These are phyloP conservation scores for Miscanthus lutarioriparius DNA, from an alignment of 176 grass and related monocot genomes.

Conservation along the genomic window DNA sequence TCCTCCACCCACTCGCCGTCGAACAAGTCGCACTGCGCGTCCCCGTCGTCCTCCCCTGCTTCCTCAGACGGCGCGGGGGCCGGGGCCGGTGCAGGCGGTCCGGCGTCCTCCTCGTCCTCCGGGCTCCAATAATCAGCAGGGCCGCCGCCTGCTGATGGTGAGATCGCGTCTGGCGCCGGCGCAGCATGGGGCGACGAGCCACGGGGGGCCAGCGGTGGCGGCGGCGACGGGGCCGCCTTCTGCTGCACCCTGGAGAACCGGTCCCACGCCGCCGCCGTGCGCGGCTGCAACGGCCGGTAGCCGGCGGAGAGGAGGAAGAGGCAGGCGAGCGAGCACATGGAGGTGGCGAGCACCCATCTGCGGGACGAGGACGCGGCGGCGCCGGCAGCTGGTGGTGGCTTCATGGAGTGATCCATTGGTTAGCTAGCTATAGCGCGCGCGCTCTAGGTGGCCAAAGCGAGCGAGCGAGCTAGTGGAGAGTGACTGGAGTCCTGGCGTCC, in stretches of 20 bases:
- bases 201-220: background rate
- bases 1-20: slow-evolving; percentile 56
- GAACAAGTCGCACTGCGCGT: slow-evolving; percentile 41
- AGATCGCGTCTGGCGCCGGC: background rate
- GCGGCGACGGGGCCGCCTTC: background rate
- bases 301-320: slow-evolving; percentile 39
- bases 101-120: background rate
- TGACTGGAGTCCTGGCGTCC: background rate
- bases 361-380: background rate
- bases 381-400: background rate
- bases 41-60: background rate
- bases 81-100: background rate
- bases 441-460: background rate
- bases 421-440: background rate
- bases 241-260: slow-evolving; percentile 1
- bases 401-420: background rate
- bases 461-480: background rate
- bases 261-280: slow-evolving; percentile 8
- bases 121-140: background rate
- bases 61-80: background rate
- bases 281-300: background rate
- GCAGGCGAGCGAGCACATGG: slow-evolving; percentile 32
- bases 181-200: background rate
- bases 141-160: background rate
- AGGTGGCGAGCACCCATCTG: slow-evolving; percentile 17